Conservation (phyloP, 768 basidiomycete genomes). For the Imleria badia region DNA sequence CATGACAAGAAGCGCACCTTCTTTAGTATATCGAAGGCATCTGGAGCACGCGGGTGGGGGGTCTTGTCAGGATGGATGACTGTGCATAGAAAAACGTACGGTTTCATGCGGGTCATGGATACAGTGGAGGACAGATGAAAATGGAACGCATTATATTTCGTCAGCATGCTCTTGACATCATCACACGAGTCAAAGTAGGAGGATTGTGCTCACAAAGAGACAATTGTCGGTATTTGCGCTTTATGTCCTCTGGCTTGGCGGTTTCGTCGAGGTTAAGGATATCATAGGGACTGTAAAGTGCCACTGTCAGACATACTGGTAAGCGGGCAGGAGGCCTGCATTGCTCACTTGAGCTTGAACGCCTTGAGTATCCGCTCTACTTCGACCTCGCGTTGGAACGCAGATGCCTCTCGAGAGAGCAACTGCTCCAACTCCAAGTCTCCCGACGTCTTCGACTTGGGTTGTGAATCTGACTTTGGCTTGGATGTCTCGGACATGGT, state of each 20-base stretch:
- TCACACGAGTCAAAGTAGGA: neutral
- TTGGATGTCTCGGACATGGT: conserved; percentile 27
- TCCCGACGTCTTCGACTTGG: conserved; percentile 8
- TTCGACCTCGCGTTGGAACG: conserved; percentile 84
- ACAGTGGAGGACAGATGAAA: neutral
- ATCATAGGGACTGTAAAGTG: conserved; percentile 79
- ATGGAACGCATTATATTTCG: conserved; percentile 9
- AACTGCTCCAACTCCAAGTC: conserved; percentile 77
- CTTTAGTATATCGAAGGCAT: conserved; percentile 92
- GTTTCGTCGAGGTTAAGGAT: conserved; percentile 77
- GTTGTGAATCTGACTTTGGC: conserved; percentile 9
- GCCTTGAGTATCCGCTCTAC: conserved; percentile 90
- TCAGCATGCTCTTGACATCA: conserved; percentile 22
- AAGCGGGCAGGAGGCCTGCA: neutral
- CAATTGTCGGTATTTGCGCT: conserved; percentile 83
- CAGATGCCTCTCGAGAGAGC: conserved; percentile 75
- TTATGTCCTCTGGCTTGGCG: conserved; percentile 78
- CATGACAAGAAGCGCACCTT: conserved; percentile 55
- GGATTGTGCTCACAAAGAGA: conserved; percentile 67
- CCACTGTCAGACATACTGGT: neutral
- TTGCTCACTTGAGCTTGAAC: conserved; percentile 90
- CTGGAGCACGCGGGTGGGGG: conserved; percentile 80
- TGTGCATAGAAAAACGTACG: conserved; percentile 49
- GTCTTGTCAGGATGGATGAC: conserved; percentile 99
- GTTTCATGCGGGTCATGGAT: conserved; percentile 4